Evolutionary conservation across 2,329 filamentous ascomycete genomes (phyloP), one percentile per base, ranked within the genome.

Genomic region (Chaetomiaceae sp.): DNA sequence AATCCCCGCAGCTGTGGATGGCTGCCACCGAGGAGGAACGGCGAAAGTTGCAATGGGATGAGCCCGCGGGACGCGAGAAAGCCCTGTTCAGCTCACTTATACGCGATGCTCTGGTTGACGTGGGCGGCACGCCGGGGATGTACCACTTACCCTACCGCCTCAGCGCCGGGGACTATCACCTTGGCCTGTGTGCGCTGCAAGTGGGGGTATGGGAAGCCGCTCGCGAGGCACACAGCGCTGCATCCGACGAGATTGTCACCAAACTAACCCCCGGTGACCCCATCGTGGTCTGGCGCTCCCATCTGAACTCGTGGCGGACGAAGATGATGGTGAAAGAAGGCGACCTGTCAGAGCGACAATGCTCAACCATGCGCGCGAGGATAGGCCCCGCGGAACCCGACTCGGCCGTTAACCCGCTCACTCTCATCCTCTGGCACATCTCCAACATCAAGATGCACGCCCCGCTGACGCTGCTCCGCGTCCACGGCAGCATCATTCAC

Each of bases 111-210:
- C 25, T 53, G 17, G 25, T 33, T 16, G 27, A 21, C 16, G 17
- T 6, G 5, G 27, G 41, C 27, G 25, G 19, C 10, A 38, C 6
- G 25, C 25, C 10, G 10, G 34, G 16, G 16, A 3, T 31, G 12
- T 31, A 8, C 19, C 25, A 30, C n/a, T 19, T 48, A 9, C 50
- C 50, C 5, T 50, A 44, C 12, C 33, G 42, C 16, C 33, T 50
- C 4, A 43, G 8, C 19, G 21, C 3, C 3, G 20, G 19, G n/a
- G 45, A 53, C 34, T 48, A 48, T 27, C 50, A 53, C 39, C 44
- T 53, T 35, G 39, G 39, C 35, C 40, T 53, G 31, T 53, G 50
- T 25, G 50, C 44, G 10, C 39, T 53, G 23, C 50, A 49, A 20
- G 25, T 16, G 3, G 44, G 39, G 7, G 23, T 53, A 7, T 53